Evolutionary conservation across 2,329 filamentous ascomycete species (phyloP).

Genomic region (Rosellinia necatrix): DNA sequence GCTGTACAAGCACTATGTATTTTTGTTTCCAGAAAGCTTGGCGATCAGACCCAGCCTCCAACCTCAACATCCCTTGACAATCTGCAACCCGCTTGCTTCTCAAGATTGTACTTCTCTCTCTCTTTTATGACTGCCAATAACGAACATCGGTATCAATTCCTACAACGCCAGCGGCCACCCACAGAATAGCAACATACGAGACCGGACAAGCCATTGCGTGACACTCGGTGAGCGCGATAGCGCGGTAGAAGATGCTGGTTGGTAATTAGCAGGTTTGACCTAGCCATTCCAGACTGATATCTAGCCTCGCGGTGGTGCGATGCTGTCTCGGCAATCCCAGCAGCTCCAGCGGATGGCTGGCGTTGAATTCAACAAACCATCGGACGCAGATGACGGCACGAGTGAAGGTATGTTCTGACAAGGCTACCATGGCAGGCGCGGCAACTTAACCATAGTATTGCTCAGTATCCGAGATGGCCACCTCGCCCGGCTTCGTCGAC

Average conservation of each 20-base stretch:
- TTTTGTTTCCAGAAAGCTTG: slow-evolving; percentile 16
- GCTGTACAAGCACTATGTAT: too few species aligned
- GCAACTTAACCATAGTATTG: slow-evolving; percentile 15
- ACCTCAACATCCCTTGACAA: slow-evolving; percentile 1
- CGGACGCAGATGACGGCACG: slow-evolving; percentile 24
- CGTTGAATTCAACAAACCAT: slow-evolving; percentile 25
- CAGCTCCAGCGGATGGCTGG: slow-evolving; percentile 24
- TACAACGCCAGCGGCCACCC: neutral
- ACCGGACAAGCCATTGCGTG: neutral
- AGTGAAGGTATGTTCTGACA: slow-evolving; percentile 28
- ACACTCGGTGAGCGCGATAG: slow-evolving; percentile 18
- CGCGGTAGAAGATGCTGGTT: slow-evolving; percentile 36
- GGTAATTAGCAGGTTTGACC: slow-evolving; percentile 29
- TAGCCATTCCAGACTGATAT: slow-evolving; percentile 24
- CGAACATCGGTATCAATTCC: neutral
- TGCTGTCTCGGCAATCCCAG: slow-evolving; percentile 27
- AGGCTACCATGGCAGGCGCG: neutral
- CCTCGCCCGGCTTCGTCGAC: slow-evolving; percentile 45
- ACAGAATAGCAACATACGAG: neutral
- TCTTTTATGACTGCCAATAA: neutral
- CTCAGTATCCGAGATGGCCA: slow-evolving; percentile 26
- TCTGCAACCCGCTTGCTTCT: neutral
- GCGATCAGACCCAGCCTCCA: neutral
- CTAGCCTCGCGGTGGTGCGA: slow-evolving; percentile 18
- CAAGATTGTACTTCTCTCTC: neutral